phyloP scores from a whole-genome alignment of 768 basidiomycete genomes.

The Solioccasus polychromus region DNA sequence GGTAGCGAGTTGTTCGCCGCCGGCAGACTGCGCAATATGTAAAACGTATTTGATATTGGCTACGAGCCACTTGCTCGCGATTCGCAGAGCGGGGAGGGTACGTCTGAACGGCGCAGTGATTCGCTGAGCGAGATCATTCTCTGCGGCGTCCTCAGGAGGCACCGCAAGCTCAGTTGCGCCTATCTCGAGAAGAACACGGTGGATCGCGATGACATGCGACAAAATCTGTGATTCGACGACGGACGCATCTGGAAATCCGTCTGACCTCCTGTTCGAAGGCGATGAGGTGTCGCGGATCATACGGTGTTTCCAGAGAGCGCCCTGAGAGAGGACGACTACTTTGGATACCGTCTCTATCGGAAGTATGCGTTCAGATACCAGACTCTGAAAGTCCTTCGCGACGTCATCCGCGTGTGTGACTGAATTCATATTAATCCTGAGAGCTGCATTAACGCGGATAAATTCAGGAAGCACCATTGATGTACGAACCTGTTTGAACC shows the following conservation, averaged over 20 bases:
- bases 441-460: conserved; percentile 3
- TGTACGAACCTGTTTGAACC: conserved; percentile 52
- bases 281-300: conserved; percentile 57
- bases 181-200: conserved; percentile 61
- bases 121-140: conserved; percentile 66
- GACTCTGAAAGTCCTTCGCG: conserved; percentile 51
- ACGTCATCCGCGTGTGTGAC: conserved; percentile 48
- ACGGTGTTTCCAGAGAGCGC: conserved; percentile 81
- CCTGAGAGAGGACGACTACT: conserved; percentile 68
- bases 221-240: conserved; percentile 64
- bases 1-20: conserved; percentile 13
- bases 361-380: conserved; percentile 68
- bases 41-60: conserved; percentile 69
- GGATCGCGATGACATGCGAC: conserved; percentile 63
- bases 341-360: conserved; percentile 76
- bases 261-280: conserved; percentile 26
- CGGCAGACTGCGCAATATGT: conserved; percentile 39
- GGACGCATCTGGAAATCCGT: conserved; percentile 23
- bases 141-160: conserved; percentile 50
- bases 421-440: conserved; percentile 41
- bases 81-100: conserved; percentile 80
- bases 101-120: conserved; percentile 88
- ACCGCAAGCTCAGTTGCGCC: conserved; percentile 59
- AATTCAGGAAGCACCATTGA: background rate
- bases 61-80: conserved; percentile 86